Base-by-base conservation (phyloP, 2,329 filamentous ascomycete species). In the Phyllosticta citribraziliensis region DNA sequence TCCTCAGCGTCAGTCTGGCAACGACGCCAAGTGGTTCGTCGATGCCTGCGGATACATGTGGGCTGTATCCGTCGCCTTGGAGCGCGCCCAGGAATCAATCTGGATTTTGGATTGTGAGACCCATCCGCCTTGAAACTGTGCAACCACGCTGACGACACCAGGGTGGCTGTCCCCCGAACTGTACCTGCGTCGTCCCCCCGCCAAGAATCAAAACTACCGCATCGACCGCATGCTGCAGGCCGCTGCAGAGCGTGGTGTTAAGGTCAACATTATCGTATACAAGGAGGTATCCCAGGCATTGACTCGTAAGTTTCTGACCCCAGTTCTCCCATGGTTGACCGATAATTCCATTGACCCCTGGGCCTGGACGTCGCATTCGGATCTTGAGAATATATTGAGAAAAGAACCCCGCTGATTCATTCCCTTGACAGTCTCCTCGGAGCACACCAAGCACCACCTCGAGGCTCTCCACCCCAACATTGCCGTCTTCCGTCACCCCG, bases 131-230 rank as follows among this genome's bases (percentile, higher is more conserved):
- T n/a, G 40, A 47, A 47, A 47, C 51, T 22, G 55, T 58, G 12
- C 35, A 19, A 60, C 52, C 33, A 53, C 20, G 35, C 62, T 61
- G 53, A 63, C 30, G 40, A 2, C 40, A n/a, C 19, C 47, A 78
- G 76, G 80, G 91, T 96, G 91, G 91, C 74, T 96, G 65, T 91
- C 87, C 60, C 91, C 92, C 0, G 92, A 96, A 75, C 78, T 97
- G 27, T 96, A 94, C 70, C 81, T 97, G 35, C 84, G 91, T 66
- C 84, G 91, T 24, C 91, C 92, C 2, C 91, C 91, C 9, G 84
- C 88, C 20, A 82, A 84, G 70, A 91, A 95, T 74, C 87, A 95
- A 72, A 80, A 88, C 67, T 96, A 95, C 71, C 86, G 91, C 5
- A 78, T 96, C 50, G 91, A 96, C 74, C 83, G 85, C 56, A 86